A percentile compares a stretch with the other conserved stretches of the same genome.
These are phyloP conservation scores for Geotrichum phurueaensis DNA, from an alignment of 1,139 yeast genomes.

Conservation along the genomic window DNA sequence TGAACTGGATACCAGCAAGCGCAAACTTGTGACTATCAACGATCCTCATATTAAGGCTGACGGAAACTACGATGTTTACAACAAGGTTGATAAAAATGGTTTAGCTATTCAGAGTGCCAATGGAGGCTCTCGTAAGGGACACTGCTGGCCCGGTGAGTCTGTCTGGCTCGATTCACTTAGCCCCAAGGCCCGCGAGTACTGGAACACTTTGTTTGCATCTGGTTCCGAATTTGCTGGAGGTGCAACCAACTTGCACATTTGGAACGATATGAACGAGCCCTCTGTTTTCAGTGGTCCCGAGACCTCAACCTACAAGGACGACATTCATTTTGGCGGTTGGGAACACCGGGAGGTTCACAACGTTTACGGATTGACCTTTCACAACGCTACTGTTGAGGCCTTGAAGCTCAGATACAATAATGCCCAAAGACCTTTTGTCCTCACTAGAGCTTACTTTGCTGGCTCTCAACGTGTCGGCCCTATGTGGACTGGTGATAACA, in stretches of 20 bases:
- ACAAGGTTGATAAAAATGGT: constrained; percentile 41
- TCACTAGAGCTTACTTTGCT: constrained; percentile 79
- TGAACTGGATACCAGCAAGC: constrained; percentile 60
- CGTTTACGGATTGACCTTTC: constrained; percentile 70
- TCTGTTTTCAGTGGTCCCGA: constrained; percentile 94
- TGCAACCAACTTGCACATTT: constrained; percentile 61
- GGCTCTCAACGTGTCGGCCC: constrained; percentile 92
- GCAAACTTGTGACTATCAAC: constrained; percentile 76
- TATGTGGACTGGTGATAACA: constrained; percentile 97
- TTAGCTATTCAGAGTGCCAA: constrained; percentile 43
- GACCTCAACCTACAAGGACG: constrained; percentile 78
- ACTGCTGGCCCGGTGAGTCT: constrained; percentile 98
- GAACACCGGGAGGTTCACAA: constrained; percentile 93
- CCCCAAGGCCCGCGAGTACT: constrained; percentile 53
- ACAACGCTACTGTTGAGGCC: constrained; percentile 71
- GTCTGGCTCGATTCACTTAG: constrained; percentile 85
- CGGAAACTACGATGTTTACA: constrained; percentile 58
- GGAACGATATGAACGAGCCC: constrained; percentile 99
- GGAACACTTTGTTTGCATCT: constrained; percentile 47
- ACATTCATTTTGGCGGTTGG: constrained; percentile 69
- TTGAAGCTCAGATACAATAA: constrained; percentile 48
- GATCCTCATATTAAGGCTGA: constrained; percentile 80
- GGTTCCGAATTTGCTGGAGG: constrained; percentile 48
- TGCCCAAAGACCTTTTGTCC: constrained; percentile 72
- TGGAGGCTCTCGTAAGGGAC: constrained; percentile 61